These are phyloP conservation scores for Penicillium angulare DNA, from an alignment of 495 filamentous ascomycete genomes.

Conservation along the genomic window DNA sequence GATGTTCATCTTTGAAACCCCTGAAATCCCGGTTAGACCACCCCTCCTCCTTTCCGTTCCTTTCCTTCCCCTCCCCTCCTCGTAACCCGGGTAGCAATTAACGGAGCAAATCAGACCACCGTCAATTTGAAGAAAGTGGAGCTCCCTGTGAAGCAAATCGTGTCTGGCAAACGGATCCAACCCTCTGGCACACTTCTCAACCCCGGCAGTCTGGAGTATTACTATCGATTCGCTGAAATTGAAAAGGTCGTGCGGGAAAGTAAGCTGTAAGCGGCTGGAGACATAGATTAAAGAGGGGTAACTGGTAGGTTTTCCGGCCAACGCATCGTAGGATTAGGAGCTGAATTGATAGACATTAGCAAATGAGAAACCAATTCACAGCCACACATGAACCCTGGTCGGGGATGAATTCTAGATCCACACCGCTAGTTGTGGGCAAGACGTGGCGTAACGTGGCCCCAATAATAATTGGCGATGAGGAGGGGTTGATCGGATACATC, in stretches of 20 bases:
- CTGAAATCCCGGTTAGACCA: slow-evolving; percentile 70
- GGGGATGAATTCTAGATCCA: neutral
- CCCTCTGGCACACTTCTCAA: slow-evolving; percentile 76
- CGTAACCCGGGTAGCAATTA: neutral
- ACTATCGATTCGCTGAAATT: slow-evolving; percentile 77
- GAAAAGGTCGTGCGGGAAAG: slow-evolving; percentile 54
- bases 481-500: slow-evolving; percentile 2
- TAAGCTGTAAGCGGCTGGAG: slow-evolving; percentile 17
- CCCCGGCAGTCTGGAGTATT: slow-evolving; percentile 69
- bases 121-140: slow-evolving; percentile 87
- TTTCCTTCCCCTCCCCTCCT: slow-evolving; percentile 4
- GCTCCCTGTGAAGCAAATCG: slow-evolving; percentile 80
- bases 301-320: no score
- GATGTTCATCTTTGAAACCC: slow-evolving; percentile 73
- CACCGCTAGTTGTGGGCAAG: neutral
- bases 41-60: slow-evolving; percentile 9
- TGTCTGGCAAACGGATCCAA: slow-evolving; percentile 71
- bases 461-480: neutral
- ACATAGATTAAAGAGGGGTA: neutral
- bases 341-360: no score
- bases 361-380: no score
- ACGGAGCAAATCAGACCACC: slow-evolving; percentile 54
- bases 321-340: no score
- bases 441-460: slow-evolving; percentile 10
- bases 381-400: neutral